These are phyloP conservation scores for Nymphaea thermarum DNA, from an alignment of 164 flowering plant species.

Conservation along the genomic window DNA sequence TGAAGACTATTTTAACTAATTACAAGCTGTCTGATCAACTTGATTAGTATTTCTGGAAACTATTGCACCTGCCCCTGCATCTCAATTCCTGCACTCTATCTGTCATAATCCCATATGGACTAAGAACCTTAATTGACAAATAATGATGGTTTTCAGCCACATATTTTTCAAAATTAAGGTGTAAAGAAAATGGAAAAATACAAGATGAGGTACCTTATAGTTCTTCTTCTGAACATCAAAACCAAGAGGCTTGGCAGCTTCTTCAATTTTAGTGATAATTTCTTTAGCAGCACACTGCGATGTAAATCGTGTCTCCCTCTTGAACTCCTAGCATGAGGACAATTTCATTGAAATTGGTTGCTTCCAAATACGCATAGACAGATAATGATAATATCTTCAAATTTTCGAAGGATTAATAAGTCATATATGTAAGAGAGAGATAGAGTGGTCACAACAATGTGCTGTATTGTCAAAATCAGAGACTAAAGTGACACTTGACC, in stretches of 20 bases:
- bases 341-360: no score
- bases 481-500: no score
- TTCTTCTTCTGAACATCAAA: constrained; percentile 90
- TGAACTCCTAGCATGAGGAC: constrained; percentile 10
- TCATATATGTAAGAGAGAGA: no score
- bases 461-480: no score
- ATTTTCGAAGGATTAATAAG: no score
- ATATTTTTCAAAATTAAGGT: not conserved
- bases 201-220: constrained; percentile 43
- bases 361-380: no score
- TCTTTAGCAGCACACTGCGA: constrained; percentile 78
- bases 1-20: no score
- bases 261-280: constrained; percentile 81
- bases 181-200: not conserved
- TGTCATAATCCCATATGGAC: not conserved
- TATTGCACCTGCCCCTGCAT: no score
- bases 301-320: constrained; percentile 89
- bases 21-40: no score
- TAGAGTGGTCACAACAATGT: no score
- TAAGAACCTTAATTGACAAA: not conserved
- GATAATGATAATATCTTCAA: no score
- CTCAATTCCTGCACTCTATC: not conserved
- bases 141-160: not conserved
- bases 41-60: no score
- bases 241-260: constrained; percentile 81